Base-by-base conservation (phyloP, 257 asterid species). In the Nicotiana noctiflora region DNA sequence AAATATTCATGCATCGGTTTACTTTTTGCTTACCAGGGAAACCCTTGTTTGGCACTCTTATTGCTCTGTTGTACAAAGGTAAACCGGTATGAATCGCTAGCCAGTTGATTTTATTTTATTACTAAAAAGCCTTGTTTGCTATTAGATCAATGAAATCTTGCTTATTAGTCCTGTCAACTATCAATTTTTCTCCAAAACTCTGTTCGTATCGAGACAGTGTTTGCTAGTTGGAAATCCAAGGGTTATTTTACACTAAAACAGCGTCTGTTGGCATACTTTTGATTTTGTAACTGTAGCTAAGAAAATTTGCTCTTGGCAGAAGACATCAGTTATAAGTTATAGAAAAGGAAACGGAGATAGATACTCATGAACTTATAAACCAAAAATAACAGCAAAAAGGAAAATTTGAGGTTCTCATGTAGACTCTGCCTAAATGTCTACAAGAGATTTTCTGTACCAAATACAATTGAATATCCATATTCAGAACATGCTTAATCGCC, bases 1-100 rank as follows among this genome's bases (percentile, higher is more conserved):
- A 46, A 74, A 49, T 49, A 15, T 14, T 14, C 61, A 49, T 49
- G 15, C 15, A 74, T 34, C 27, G 7, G 59, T 15, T 19, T 40
- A 68, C 70, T 17, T 31, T 31, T 78, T 23, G 14, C 29, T 27
- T 44, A 83, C 55, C 85, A 96, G 98, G 99, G 32, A 96, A 96
- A 74, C 99, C 99, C 6, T 82, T 96, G 86, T 94, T 96, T 88
- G 99, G 98, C 78, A 94, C 98, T 79, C 92, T 96, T 57, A 91
- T 96, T 87, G 92, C 99, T 80, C 86, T 96, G 82, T 88, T 94
- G 75, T 85, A 90, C 85, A 91, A 90, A 88, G 97, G 98, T 78
- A 89, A 75, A 89, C 99, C 99, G 91, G 98, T 96, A 91, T 82
- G 92, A 70, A 81, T 81, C 80, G 72, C 81, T 5, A 80, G 82